Evolutionary conservation across 1,284 basidiomycete genomes (phyloP).

Genomic region (Trametes hirsuta): DNA sequence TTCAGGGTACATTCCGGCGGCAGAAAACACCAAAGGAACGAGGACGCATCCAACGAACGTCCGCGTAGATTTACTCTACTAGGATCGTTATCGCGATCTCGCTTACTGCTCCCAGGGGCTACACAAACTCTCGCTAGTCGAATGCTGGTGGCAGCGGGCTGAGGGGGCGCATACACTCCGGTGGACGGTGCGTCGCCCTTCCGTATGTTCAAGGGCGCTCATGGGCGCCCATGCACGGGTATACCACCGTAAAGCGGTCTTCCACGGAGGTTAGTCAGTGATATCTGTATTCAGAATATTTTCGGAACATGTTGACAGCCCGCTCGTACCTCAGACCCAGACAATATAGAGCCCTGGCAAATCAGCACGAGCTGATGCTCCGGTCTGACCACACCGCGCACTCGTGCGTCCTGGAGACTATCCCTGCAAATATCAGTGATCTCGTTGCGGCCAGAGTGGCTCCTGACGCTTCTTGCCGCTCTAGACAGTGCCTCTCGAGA

Average conservation of each 20-base stretch:
- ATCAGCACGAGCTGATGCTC: constrained; percentile 22
- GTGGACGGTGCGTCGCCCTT: no score
- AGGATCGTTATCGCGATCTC: constrained; percentile 24
- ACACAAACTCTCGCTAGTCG: neutral
- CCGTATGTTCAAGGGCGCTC: no score
- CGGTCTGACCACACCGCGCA: constrained; percentile 8
- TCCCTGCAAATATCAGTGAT: constrained; percentile 8
- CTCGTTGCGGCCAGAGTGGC: neutral
- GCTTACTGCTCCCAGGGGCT: neutral
- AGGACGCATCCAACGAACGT: constrained; percentile 2
- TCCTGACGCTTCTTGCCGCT: constrained; percentile 2
- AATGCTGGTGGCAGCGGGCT: no score
- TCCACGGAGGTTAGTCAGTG: constrained; percentile 5
- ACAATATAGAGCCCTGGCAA: neutral
- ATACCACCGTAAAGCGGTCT: neutral
- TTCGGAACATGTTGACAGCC: neutral
- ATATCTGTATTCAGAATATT: neutral
- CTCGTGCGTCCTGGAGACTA: constrained; percentile 1
- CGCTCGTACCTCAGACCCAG: neutral
- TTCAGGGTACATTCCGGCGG: neutral
- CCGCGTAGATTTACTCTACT: constrained; percentile 4
- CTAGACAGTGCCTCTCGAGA: constrained; percentile 9
- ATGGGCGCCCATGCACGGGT: no score
- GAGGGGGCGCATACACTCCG: no score
- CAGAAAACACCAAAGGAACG: constrained; percentile 12